These are phyloP conservation scores for Delonix regia DNA, from an alignment of 306 rosid genomes.

Conservation along the genomic window DNA sequence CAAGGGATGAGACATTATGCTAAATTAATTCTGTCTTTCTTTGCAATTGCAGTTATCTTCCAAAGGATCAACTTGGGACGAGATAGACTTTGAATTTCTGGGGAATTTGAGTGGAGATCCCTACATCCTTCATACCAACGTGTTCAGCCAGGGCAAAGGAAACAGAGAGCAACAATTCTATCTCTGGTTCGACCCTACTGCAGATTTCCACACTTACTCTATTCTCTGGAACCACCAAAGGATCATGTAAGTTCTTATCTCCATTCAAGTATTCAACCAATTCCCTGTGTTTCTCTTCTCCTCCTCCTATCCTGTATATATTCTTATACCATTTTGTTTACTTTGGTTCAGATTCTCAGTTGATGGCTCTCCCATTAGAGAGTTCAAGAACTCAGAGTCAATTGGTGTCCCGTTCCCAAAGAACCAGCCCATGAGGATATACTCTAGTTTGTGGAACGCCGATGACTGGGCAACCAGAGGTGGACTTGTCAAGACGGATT, in stretches of 20 bases:
- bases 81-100: slow-evolving; percentile 75
- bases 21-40: not conserved
- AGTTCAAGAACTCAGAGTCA: slow-evolving; percentile 71
- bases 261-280: not conserved
- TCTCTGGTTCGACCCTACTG: slow-evolving; percentile 76
- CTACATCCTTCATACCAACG: slow-evolving; percentile 72
- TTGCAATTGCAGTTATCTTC: slow-evolving; percentile 53
- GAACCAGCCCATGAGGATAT: slow-evolving; percentile 64
- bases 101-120: slow-evolving; percentile 83
- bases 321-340: not conserved
- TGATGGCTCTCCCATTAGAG: slow-evolving; percentile 69
- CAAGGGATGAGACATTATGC: not conserved
- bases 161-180: slow-evolving; percentile 70
- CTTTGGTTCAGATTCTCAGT: slow-evolving; percentile 53
- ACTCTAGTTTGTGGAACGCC: slow-evolving; percentile 72
- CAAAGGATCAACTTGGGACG: slow-evolving; percentile 72
- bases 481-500: slow-evolving; percentile 68
- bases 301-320: not conserved
- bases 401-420: slow-evolving; percentile 60
- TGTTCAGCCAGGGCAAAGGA: slow-evolving; percentile 69
- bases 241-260: slow-evolving; percentile 48
- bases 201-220: slow-evolving; percentile 69
- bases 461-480: slow-evolving; percentile 95
- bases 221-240: slow-evolving; percentile 70
- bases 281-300: not conserved